Evolutionary conservation across 495 filamentous ascomycete species (phyloP), one percentile per base, ranked within the genome.

Genomic region (Tuber umbilicatum): DNA sequence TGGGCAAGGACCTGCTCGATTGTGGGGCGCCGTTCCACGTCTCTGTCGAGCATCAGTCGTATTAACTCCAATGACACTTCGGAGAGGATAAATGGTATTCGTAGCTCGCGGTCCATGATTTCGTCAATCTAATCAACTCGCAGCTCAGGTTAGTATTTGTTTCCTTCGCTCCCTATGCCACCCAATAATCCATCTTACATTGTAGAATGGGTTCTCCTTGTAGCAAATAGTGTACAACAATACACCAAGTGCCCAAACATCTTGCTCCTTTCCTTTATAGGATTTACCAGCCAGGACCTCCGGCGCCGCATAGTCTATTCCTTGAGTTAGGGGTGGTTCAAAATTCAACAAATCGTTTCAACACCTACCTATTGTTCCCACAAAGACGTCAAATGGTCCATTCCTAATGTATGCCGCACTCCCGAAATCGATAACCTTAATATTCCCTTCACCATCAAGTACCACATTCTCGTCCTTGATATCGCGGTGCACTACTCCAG

Each of bases 401-500:
- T 91, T 97, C 85, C 94, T 97, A 86, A 98, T 97, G 82, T 98
- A 99, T 73, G 96, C 94, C 74, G 95, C 94, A 82, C 94, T 97
- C 72, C 95, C 95, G 77, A 99, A 99, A 84, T 99, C 95, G 79
- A 99, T 97, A 76, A 99, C 85, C 85, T 97, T 98, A 84, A 98
- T 97, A 73, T 91, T 91, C 5, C 94, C 94, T 81, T 97, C 94
- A 27, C 95, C 94, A 80, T 99, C 96, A 17, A 99, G 85, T 41
- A 98, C 90, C 67, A 99, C 92, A 75, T 99, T 99, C 84, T 99
- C 95, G 81, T 99, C 95, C 84, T 99, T 99, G 88, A 99, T 97
- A 79, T 99, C 95, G 27, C 95, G 90, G 80, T 99, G 95, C 60
- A 99, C 95, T 14, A 99, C 95, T 41, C 93, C 84, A 0, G 95